Evolutionary conservation across 2,329 filamentous ascomycete species (phyloP), one percentile per base, ranked within the genome.

Genomic region (Claviceps quebecensis): DNA sequence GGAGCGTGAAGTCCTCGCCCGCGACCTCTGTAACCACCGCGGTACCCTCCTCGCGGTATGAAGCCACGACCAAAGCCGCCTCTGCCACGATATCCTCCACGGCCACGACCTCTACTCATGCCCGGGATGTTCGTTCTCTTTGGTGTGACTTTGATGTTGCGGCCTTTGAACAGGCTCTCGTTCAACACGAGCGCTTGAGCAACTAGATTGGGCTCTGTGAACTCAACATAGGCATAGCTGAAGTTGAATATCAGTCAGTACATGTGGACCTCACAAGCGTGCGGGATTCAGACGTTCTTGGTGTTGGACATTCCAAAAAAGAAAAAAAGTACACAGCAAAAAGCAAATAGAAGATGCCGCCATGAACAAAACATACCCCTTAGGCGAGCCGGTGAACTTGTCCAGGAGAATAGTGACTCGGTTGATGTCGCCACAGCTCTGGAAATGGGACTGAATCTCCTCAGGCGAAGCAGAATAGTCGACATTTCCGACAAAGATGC

Each of bases 371-470:
- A 52, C 38, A 11, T 74, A 95, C 90, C 93, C 93, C 76, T 98
- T 98, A n/a, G 93, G 93, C 74, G 97, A 90, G 57, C 93, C 93
- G 11, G 90, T 95, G 65, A 96, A 97, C 74, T 98, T 98, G 73
- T 98, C 93, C 60, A 98, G 73, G 59, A 98, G 74, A 59, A 98
- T 98, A 1, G 93, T 98, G 54, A 98, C 93, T 55, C 93, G 85
- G 70, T 98, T 98, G 75, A 98, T 98, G 59, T 86, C 88, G 54
- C 93, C 93, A 62, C 89, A 95, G 74, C 84, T 94, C 74, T 95
- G 89, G 72, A 98, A 98, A 65, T 98, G 93, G 54, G 89, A 87
- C 73, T 98, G 93, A 54, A 98, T 62, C 73, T 98, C 93, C 71
- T 98, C 93, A 2, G 93, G 93, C 29, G 89, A 94, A 22, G 91